Conservation (phyloP, 306 rosid genomes). For the Parietaria judaica region DNA sequence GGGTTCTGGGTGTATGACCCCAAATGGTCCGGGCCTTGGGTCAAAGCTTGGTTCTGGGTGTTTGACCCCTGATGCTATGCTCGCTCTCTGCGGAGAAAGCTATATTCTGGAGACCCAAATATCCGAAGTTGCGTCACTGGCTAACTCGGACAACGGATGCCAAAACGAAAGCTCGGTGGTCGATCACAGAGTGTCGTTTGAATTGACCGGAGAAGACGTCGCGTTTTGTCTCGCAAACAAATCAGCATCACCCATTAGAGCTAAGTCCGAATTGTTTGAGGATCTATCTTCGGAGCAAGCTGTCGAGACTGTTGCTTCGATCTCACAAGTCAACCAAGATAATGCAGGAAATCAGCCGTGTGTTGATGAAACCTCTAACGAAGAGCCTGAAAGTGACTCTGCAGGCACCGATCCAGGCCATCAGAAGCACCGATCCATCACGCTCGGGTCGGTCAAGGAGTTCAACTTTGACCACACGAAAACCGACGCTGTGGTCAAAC, state of each 20-base stretch:
- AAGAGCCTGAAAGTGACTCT: slow-evolving; percentile 24
- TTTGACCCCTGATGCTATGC: slow-evolving; percentile 48
- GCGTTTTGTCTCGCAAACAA: slow-evolving; percentile 84
- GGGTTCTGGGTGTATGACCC: slow-evolving; percentile 83
- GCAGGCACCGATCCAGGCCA: slow-evolving; percentile 48
- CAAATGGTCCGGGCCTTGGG: slow-evolving; percentile 67
- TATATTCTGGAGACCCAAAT: slow-evolving; percentile 35
- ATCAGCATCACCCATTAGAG: slow-evolving; percentile 39
- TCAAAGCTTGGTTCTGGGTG: slow-evolving; percentile 48
- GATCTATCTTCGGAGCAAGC: slow-evolving; percentile 37
- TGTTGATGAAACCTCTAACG: slow-evolving; percentile 31
- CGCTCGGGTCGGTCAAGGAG: slow-evolving; percentile 63
- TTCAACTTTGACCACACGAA: slow-evolving; percentile 79
- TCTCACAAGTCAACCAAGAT: slow-evolving; percentile 27
- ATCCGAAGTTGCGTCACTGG: slow-evolving; percentile 44
- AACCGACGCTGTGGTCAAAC: slow-evolving; percentile 40
- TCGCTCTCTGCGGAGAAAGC: slow-evolving; percentile 35
- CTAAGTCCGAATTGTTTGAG: slow-evolving; percentile 43
- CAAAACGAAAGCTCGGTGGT: slow-evolving; percentile 37
- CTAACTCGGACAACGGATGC: slow-evolving; percentile 44
- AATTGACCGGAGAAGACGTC: slow-evolving; percentile 89
- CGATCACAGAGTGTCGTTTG: slow-evolving; percentile 89
- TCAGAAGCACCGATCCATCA: slow-evolving; percentile 54
- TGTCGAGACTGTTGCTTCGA: slow-evolving; percentile 26
- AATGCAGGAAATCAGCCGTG: slow-evolving; percentile 21